Conservation (phyloP, 371 early-diverging fungal species). For the Batrachochytrium dendrobatidis region DNA sequence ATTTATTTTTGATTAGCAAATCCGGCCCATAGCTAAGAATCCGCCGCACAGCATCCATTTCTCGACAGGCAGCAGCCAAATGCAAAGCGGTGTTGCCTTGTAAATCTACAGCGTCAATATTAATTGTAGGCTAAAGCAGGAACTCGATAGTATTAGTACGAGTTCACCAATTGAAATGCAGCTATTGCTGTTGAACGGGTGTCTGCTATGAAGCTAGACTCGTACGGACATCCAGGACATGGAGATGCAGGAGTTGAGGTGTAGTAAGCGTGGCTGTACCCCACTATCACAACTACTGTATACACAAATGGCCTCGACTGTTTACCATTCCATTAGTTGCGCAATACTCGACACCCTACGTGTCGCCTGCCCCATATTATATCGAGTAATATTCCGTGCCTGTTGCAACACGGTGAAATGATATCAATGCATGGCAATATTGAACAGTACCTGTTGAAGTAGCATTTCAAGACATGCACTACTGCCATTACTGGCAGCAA, state of each 20-base stretch:
- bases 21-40: conserved; percentile 16
- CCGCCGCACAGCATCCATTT: conserved; percentile 6
- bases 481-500: conserved; percentile 12
- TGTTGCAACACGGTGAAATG: too few species aligned
- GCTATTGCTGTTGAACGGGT: neutral
- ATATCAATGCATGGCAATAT: neutral
- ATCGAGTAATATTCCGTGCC: too few species aligned
- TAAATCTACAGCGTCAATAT: conserved; percentile 13
- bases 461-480: conserved; percentile 8
- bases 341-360: neutral
- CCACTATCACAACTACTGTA: too few species aligned
- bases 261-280: neutral
- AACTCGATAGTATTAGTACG: too few species aligned
- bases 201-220: neutral
- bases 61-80: conserved; percentile 15
- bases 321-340: too few species aligned
- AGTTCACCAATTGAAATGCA: neutral
- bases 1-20: conserved; percentile 13
- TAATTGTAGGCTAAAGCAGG: conserved; percentile 11
- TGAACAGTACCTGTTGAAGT: conserved; percentile 8
- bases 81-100: conserved; percentile 20
- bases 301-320: too few species aligned
- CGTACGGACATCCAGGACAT: conserved; percentile 1
- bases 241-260: neutral
- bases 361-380: too few species aligned